These are phyloP conservation scores for Saccharum spontaneum DNA, from an alignment of 176 grass and related monocot species.

Conservation along the genomic window DNA sequence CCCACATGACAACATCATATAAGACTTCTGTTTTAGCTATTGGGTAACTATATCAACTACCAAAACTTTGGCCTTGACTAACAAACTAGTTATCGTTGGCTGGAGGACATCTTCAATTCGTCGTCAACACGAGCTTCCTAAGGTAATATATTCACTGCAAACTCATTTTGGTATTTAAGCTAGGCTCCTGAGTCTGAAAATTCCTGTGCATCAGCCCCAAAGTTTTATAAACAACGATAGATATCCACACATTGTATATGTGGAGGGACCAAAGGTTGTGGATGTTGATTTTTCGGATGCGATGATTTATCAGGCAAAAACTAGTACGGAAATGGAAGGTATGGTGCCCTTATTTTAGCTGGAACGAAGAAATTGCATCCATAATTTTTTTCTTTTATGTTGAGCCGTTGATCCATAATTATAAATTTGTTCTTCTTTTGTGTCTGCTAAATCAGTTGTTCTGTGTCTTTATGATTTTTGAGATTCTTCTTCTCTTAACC, in stretches of 20 bases:
- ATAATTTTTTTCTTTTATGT: neutral
- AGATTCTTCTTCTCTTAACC: constrained; percentile 17
- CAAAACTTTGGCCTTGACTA: constrained; percentile 48
- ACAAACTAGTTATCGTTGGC: constrained; percentile 79
- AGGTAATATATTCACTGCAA: constrained; percentile 53
- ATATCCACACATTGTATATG: constrained; percentile 85
- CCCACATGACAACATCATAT: neutral
- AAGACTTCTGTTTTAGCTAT: constrained; percentile 12
- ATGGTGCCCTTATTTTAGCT: neutral
- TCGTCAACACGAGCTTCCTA: constrained; percentile 72
- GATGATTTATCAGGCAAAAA: constrained; percentile 57
- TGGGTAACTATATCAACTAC: constrained; percentile 14
- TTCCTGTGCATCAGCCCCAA: constrained; percentile 51
- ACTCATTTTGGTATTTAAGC: neutral
- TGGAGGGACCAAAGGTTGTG: constrained; percentile 49
- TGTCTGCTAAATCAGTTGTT: neutral
- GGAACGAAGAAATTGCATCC: neutral
- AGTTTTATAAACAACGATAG: constrained; percentile 56
- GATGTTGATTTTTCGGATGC: constrained; percentile 63
- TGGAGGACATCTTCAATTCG: constrained; percentile 90
- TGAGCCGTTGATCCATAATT: neutral
- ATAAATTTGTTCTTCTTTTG: neutral
- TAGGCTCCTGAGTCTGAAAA: constrained; percentile 34
- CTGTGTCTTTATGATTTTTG: neutral
- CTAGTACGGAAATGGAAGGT: constrained; percentile 88